Conservation (phyloP, 2,329 filamentous ascomycete genomes). For the Cercospora nicotianae region DNA sequence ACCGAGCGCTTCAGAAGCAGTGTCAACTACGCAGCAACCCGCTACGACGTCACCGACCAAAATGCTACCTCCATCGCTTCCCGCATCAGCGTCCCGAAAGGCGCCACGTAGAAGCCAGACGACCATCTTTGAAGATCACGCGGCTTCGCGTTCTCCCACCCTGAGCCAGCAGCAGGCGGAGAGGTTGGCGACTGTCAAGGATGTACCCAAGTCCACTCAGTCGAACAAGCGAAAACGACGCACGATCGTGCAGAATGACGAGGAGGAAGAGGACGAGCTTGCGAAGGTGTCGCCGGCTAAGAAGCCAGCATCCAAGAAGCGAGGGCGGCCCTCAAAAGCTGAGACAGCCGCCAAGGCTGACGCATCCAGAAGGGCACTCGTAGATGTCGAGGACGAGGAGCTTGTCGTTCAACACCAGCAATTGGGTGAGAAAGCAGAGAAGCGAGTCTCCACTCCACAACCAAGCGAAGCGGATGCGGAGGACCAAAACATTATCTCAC, state of each 20-base stretch:
- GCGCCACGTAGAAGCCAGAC: constrained; percentile 34
- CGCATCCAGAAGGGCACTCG: neutral
- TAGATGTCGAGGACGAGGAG: constrained; percentile 1
- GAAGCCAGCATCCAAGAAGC: constrained; percentile 15
- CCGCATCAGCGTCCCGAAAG: constrained; percentile 21
- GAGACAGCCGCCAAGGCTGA: neutral
- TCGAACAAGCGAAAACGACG: constrained; percentile 22
- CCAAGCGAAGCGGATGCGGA: neutral
- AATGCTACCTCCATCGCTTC: constrained; percentile 27
- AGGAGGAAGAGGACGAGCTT: constrained; percentile 33
- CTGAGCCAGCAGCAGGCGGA: constrained; percentile 39
- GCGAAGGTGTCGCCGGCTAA: constrained; percentile 20
- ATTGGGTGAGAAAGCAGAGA: neutral
- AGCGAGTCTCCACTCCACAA: neutral
- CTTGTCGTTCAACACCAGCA: neutral
- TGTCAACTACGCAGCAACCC: neutral
- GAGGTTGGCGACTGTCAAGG: constrained; percentile 27
- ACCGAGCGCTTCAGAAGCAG: neutral
- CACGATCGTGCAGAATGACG: constrained; percentile 24
- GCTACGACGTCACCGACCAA: constrained; percentile 10
- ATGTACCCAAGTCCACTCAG: constrained; percentile 19
- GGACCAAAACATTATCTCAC: neutral
- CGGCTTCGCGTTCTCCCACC: constrained; percentile 31
- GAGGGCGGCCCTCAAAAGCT: constrained; percentile 21
- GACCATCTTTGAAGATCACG: constrained; percentile 41